Base-by-base conservation (phyloP, 106 monocot species). In the Xerophyta viscosa region DNA sequence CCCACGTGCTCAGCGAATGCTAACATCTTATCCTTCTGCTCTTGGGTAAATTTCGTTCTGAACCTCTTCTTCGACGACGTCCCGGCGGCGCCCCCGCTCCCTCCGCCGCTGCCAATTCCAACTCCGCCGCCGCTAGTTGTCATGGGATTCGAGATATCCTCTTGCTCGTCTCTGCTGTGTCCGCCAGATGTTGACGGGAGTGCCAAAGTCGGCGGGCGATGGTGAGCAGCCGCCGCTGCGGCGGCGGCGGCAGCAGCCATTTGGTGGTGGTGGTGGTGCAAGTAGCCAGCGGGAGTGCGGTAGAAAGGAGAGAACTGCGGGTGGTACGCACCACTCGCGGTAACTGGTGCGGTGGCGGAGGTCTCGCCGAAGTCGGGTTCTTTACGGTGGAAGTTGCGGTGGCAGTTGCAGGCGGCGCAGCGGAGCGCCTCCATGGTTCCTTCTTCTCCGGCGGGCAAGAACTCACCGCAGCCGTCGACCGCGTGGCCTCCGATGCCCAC, bases 301-400 rank as follows among this genome's bases (percentile, higher is more conserved):
- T 78, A 85, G 62, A 82, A 86, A 0, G 91, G 72, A 8, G 77
- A 64, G 66, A 77, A 79, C 39, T 71, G 71, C 29, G 41, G 54
- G 55, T 70, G 67, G n/a, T 57, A 60, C 3, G 53, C 71, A 2
- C 31, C 51, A 30, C 46, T 50, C 1, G 36, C 49, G 2, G 57
- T 33, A 17, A 60, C 50, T 4, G 24, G 42, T 7, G 62, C 21
- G 17, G 63, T 20, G n/a, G n/a, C n/a, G n/a, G n/a, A n/a, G 10
- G 21, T 24, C 8, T 37, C 14, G 39, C 24, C 23, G n/a, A n/a
- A n/a, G 23, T 58, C 79, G 11, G 48, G 0, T 24, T 93, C 92
- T 66, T 71, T 87, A 31, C 87, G 92, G 80, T 93, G 92, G 80
- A 93, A 93, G 58, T 87, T 93, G 41, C 92, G 92, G 77, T 92